Conservation (phyloP, 169 alveolate species). For the Neospora caninum region DNA sequence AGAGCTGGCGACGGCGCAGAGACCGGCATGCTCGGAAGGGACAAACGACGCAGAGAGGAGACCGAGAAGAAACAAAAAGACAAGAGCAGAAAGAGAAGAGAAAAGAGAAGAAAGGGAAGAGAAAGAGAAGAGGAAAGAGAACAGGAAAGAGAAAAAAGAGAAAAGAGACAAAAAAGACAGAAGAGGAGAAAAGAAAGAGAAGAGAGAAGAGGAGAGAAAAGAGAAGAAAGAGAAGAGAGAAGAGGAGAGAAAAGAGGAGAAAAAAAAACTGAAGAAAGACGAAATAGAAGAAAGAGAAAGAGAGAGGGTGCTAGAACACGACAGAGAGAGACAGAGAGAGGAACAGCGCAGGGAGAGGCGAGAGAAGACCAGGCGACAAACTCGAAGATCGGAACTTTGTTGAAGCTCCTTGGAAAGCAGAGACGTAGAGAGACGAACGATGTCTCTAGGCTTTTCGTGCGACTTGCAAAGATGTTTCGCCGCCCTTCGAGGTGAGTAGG, state of each 20-base stretch:
- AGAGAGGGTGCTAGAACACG: too few relatives aligned
- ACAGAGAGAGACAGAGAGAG: neutral
- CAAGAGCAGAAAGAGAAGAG: neutral
- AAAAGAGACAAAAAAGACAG: neutral
- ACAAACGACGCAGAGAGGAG: neutral
- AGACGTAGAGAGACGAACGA: too few relatives aligned
- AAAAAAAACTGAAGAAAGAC: too few relatives aligned
- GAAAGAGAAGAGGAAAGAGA: neutral
- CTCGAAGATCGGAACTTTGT: neutral
- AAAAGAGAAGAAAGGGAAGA: neutral
- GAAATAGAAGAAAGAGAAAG: too few relatives aligned
- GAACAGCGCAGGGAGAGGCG: neutral
- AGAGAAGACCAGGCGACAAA: neutral
- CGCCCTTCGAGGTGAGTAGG: too few relatives aligned
- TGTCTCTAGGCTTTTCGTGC: too few relatives aligned
- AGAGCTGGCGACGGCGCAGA: constrained; percentile 36
- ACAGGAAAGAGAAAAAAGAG: neutral
- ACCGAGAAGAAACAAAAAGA: neutral
- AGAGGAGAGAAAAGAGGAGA: too few relatives aligned
- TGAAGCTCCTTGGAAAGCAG: too few relatives aligned
- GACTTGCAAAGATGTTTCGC: too few relatives aligned
- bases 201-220: too few relatives aligned
- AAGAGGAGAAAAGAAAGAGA: too few relatives aligned
- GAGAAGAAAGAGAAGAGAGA: too few relatives aligned
- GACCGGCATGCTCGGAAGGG: neutral